Evolutionary conservation across 441 rosid genomes (phyloP).

Genomic region (Syzygium syzygioides): DNA sequence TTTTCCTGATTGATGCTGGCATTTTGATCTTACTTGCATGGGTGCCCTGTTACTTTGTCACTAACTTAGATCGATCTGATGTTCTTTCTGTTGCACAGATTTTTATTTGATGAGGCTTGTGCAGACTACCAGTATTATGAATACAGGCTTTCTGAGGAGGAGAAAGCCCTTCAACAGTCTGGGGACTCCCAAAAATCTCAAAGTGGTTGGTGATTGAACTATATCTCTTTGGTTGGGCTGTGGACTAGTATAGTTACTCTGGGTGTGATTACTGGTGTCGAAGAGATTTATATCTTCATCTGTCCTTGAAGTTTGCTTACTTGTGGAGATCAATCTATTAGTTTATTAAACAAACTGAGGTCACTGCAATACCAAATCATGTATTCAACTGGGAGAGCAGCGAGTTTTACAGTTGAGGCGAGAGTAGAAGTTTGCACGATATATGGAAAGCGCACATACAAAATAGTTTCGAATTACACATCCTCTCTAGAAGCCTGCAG

Average conservation of each 20-base stretch:
- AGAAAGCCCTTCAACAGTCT: slow-evolving; percentile 1
- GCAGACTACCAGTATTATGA: neutral
- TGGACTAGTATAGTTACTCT: neutral
- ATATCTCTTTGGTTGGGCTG: neutral
- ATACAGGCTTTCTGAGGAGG: slow-evolving; percentile 2
- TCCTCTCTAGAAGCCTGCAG: neutral
- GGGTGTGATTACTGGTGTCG: neutral
- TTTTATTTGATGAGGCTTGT: neutral
- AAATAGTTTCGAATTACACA: neutral
- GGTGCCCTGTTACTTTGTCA: neutral
- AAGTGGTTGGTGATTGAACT: neutral
- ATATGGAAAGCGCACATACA: neutral
- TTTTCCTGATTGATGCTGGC: neutral
- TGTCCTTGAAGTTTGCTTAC: neutral
- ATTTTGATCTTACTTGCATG: neutral
- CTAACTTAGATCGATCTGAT: neutral
- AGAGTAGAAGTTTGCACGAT: neutral
- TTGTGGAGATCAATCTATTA: neutral
- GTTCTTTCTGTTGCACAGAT: neutral
- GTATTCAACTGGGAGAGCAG: neutral
- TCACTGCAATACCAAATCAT: neutral
- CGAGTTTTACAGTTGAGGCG: neutral
- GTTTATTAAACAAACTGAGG: neutral
- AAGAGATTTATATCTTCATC: neutral
- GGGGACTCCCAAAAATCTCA: neutral